phyloP scores from a whole-genome alignment of 345 rosid genomes.

The Eucalyptus rudis region DNA sequence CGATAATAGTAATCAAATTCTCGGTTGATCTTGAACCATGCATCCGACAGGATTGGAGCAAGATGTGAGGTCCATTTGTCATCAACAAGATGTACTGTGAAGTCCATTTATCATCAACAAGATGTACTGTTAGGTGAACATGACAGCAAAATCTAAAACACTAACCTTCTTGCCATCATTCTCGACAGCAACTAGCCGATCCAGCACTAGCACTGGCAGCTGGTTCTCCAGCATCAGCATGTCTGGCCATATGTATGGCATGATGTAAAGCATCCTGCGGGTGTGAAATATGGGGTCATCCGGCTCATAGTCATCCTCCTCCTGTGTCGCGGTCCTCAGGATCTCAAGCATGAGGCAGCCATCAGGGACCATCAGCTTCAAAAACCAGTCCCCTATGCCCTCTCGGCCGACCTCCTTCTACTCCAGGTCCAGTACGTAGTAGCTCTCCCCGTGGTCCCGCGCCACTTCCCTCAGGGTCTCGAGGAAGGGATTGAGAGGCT shows the following conservation, averaged over 20 bases:
- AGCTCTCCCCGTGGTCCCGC: not conserved
- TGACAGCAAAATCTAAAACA: not conserved
- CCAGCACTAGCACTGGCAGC: slow-evolving; percentile 21
- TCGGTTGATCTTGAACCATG: not conserved
- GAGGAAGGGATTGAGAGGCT: not conserved
- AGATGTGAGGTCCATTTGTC: not conserved
- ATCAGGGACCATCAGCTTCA: slow-evolving; percentile 33
- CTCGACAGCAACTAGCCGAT: not conserved
- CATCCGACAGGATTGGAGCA: not conserved
- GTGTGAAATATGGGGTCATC: not conserved
- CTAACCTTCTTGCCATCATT: not conserved
- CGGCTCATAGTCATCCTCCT: not conserved
- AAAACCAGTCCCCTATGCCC: not conserved
- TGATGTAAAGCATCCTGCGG: slow-evolving; percentile 19
- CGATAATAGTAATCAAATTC: not conserved
- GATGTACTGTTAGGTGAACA: not conserved
- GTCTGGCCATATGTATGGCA: slow-evolving; percentile 27
- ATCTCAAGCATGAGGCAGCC: slow-evolving; percentile 44
- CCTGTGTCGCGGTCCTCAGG: too few relatives aligned
- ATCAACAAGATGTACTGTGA: not conserved
- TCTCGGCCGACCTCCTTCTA: not conserved
- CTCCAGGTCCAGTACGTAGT: not conserved
- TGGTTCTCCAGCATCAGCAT: slow-evolving; percentile 49
- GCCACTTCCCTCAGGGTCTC: not conserved
- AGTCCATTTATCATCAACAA: too few relatives aligned